These are phyloP conservation scores for Coemansia sp. DNA, from an alignment of 192 early-diverging fungal species.

Conservation along the genomic window DNA sequence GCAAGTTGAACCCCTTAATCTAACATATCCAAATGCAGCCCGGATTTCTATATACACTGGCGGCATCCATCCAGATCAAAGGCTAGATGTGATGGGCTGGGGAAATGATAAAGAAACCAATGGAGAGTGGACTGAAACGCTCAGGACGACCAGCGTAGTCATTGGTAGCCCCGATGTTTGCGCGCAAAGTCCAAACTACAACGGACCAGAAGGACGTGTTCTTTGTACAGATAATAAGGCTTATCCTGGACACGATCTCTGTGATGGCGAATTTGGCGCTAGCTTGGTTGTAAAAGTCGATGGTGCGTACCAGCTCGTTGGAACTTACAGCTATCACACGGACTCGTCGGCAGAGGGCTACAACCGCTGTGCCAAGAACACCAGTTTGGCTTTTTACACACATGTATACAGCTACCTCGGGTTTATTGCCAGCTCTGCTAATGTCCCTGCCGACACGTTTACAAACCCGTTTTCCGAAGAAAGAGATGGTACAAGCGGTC, in stretches of 20 bases:
- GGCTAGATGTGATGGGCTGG: constrained; percentile 11
- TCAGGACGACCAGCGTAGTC: constrained; percentile 1
- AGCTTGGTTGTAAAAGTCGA: constrained; percentile 1
- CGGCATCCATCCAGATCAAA: neutral
- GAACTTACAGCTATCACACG: constrained; percentile 10
- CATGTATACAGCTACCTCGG: constrained; percentile 12
- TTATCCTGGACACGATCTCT: constrained; percentile 11
- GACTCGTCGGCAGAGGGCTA: constrained; percentile 4
- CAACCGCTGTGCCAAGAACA: constrained; percentile 10
- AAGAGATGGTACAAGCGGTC: neutral
- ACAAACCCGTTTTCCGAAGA: neutral
- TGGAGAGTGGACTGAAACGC: constrained; percentile 8
- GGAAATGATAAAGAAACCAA: neutral
- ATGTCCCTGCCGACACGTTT: constrained; percentile 9
- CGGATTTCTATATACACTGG: constrained; percentile 11
- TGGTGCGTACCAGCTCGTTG: constrained; percentile 1
- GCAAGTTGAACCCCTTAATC: neutral
- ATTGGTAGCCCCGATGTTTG: constrained; percentile 1
- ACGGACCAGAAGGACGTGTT: constrained; percentile 12
- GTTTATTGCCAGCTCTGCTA: neutral
- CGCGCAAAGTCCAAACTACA: constrained; percentile 1
- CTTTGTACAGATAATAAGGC: constrained; percentile 7
- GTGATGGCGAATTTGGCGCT: constrained; percentile 15
- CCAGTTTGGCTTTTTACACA: constrained; percentile 11
- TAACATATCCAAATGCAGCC: neutral